A percentile compares a stretch with the other conserved stretches of the same genome.
Conservation (phyloP, 2,329 filamentous ascomycete genomes). For the Fusarium secorum region DNA sequence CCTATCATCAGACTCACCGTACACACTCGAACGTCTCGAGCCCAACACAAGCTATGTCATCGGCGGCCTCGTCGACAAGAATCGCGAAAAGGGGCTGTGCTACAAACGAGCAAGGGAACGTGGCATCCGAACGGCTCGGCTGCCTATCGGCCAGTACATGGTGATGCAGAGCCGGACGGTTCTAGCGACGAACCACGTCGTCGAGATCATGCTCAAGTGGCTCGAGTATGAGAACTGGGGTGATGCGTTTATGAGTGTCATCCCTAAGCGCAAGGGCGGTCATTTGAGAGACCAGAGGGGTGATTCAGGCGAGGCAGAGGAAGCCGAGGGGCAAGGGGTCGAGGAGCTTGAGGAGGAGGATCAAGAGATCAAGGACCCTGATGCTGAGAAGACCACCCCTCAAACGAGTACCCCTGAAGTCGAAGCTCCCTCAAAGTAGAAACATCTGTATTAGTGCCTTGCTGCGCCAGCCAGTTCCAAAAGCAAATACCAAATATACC, state of each 20-base stretch:
- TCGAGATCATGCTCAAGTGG: conserved; percentile 96
- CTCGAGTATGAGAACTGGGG: conserved; percentile 92
- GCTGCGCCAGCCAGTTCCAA: conserved; percentile 31
- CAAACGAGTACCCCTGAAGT: conserved; percentile 6
- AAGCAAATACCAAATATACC: conserved; percentile 26
- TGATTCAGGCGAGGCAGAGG: conserved; percentile 29
- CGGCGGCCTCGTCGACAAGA: conserved; percentile 94
- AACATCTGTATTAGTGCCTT: conserved; percentile 26
- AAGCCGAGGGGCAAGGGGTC: conserved; percentile 37
- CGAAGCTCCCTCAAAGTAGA: conserved; percentile 14
- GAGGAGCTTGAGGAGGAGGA: conserved; percentile 44
- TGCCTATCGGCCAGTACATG: conserved; percentile 96
- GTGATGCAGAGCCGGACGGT: conserved; percentile 87
- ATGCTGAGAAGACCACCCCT: conserved; percentile 1
- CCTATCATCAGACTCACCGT: conserved; percentile 87
- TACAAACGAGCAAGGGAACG: conserved; percentile 79
- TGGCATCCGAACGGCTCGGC: conserved; percentile 84
- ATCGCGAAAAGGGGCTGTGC: conserved; percentile 93
- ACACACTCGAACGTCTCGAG: conserved; percentile 83
- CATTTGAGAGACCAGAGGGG: conserved; percentile 61
- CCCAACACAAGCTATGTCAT: conserved; percentile 92
- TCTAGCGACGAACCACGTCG: conserved; percentile 92
- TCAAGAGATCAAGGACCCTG: conserved; percentile 41
- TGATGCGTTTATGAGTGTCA: conserved; percentile 83
- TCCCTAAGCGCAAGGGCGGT: conserved; percentile 90